Percentiles rank a stretch among this genome's conserved stretches.
phyloP scores from a whole-genome alignment of 1,284 basidiomycete genomes.

The Mycosarcoma maydis region DNA sequence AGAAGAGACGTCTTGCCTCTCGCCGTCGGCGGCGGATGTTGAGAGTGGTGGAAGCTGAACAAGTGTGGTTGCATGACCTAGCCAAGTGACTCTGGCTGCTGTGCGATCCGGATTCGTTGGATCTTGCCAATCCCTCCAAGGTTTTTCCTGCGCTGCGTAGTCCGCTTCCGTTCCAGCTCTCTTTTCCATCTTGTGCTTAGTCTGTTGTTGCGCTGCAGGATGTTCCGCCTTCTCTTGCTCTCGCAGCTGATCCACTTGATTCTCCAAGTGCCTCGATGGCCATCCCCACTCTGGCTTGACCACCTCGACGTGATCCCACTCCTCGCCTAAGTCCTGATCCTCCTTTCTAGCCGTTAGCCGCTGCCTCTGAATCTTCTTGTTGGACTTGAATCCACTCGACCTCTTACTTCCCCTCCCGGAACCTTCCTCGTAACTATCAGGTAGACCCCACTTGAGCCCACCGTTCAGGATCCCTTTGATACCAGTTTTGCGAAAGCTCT shows the following conservation, averaged over 20 bases:
- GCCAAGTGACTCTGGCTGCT: slow-evolving; percentile 55
- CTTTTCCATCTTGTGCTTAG: not conserved
- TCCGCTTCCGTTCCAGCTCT: slow-evolving; percentile 3
- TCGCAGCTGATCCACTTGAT: slow-evolving; percentile 17
- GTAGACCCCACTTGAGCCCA: slow-evolving; percentile 58
- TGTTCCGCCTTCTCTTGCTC: not conserved
- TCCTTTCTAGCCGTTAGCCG: slow-evolving; percentile 10
- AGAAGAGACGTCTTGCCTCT: not conserved
- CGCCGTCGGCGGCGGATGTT: not conserved
- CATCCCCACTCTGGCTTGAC: slow-evolving; percentile 44
- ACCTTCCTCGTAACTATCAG: slow-evolving; percentile 50
- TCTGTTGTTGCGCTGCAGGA: not conserved
- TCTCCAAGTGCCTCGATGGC: slow-evolving; percentile 9
- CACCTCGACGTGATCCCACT: slow-evolving; percentile 42
- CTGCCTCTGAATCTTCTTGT: slow-evolving; percentile 19
- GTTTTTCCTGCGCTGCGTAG: slow-evolving; percentile 16
- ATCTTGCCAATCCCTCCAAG: slow-evolving; percentile 26
- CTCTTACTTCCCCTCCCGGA: slow-evolving; percentile 7
- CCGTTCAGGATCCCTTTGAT: slow-evolving; percentile 38
- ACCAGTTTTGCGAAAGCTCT: slow-evolving; percentile 46
- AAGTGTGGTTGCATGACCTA: slow-evolving; percentile 60
- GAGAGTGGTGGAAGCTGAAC: slow-evolving; percentile 52
- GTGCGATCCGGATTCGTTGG: slow-evolving; percentile 4
- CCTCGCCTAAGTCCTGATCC: slow-evolving; percentile 24
- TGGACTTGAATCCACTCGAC: slow-evolving; percentile 23